Conservation (phyloP, 140 eudicot genomes). For the Bidens hawaiensis region DNA sequence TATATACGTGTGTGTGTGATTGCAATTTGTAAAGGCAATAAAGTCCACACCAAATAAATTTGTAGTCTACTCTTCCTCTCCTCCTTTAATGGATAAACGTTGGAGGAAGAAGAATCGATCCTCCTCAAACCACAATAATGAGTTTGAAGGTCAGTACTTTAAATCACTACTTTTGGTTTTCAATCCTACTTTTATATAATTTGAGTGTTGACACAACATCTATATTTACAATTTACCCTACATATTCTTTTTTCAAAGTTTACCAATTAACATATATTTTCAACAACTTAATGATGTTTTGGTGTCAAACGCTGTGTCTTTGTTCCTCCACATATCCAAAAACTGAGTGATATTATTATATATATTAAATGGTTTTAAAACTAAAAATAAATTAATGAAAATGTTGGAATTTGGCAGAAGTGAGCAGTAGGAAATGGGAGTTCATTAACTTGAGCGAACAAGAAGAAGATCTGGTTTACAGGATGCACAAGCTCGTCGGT, state of each 20-base stretch:
- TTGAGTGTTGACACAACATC: background rate
- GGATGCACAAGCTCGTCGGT: conserved; percentile 67
- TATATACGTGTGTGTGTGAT: too few relatives aligned
- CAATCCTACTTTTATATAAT: too few relatives aligned
- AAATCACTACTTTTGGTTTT: background rate
- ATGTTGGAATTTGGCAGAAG: conserved; percentile 30
- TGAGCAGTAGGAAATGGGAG: conserved; percentile 59
- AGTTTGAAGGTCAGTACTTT: conserved; percentile 25
- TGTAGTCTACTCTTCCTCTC: background rate
- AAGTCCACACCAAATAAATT: background rate
- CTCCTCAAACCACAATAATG: conserved; percentile 5
- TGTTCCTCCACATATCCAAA: background rate
- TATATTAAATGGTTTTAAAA: background rate
- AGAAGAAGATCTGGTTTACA: conserved; percentile 57
- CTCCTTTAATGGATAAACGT: background rate
- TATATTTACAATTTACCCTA: too few relatives aligned
- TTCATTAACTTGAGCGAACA: conserved; percentile 34
- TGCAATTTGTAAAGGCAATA: background rate
- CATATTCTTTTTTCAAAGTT: background rate
- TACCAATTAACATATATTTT: background rate
- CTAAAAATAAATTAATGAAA: background rate
- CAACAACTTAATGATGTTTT: background rate
- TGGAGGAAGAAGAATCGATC: conserved; percentile 14
- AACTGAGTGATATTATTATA: background rate
- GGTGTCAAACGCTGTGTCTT: background rate